A percentile compares a stretch with the other conserved stretches of the same genome.
These are phyloP conservation scores for Tetragonia tetragonoides DNA, from an alignment of 148 eudicot species.

Conservation along the genomic window DNA sequence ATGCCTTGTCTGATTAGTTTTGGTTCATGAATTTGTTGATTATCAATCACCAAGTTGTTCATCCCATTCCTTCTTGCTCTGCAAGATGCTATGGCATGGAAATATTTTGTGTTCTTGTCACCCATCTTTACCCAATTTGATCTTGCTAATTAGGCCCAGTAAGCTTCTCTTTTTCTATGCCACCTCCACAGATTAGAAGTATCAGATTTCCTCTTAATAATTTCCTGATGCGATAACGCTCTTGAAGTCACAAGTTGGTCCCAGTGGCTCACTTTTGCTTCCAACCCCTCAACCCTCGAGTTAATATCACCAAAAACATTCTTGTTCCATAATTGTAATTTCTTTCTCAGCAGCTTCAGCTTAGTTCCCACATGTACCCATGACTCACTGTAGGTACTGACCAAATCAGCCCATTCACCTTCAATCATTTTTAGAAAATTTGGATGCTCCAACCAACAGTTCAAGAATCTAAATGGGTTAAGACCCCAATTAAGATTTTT, in stretches of 20 bases:
- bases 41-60: no score
- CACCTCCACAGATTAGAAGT: background rate
- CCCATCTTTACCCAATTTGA: background rate
- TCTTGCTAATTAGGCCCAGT: background rate
- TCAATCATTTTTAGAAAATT: background rate
- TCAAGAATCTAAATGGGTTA: background rate
- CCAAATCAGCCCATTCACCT: background rate
- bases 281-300: no score
- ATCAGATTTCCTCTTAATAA: background rate
- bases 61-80: background rate
- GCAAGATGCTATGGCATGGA: background rate
- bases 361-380: background rate
- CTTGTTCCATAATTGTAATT: background rate
- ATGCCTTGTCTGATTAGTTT: no score
- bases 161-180: background rate
- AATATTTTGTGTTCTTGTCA: background rate
- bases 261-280: background rate
- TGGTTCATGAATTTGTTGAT: no score
- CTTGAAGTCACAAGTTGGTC: background rate
- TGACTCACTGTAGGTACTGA: background rate
- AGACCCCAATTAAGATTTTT: background rate
- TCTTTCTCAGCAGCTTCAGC: background rate
- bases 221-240: no score
- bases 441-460: background rate
- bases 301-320: no score